phyloP scores from a whole-genome alignment of 306 rosid species.

The Castanopsis chinensis region DNA sequence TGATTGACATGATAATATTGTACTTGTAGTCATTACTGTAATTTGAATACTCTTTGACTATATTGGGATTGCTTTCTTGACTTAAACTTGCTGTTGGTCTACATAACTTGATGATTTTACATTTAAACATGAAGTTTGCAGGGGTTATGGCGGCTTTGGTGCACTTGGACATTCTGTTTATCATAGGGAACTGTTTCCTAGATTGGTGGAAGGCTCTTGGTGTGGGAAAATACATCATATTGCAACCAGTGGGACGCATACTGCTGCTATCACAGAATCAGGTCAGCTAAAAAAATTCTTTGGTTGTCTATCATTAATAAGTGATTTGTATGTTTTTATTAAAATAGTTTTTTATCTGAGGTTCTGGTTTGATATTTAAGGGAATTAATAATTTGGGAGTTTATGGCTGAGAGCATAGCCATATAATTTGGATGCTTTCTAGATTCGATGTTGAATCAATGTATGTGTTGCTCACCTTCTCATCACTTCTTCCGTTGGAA shows the following conservation, averaged over 20 bases:
- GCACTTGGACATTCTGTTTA: slow-evolving; percentile 94
- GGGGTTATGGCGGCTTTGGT: slow-evolving; percentile 99
- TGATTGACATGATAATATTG: slow-evolving; percentile 2
- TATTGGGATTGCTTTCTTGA: slow-evolving; percentile 3
- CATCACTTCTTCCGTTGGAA: too few relatives aligned
- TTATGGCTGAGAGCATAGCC: neutral
- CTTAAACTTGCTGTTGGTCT: slow-evolving; percentile 17
- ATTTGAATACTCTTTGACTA: neutral
- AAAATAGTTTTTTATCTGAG: neutral
- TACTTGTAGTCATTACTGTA: neutral
- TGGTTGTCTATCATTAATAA: neutral
- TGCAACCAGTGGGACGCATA: slow-evolving; percentile 91
- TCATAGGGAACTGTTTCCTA: slow-evolving; percentile 73
- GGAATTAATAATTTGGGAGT: neutral
- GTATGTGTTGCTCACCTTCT: too few relatives aligned
- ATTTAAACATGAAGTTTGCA: slow-evolving; percentile 63
- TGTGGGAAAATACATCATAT: slow-evolving; percentile 58
- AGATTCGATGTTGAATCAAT: too few relatives aligned
- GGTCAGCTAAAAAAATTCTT: slow-evolving; percentile 31
- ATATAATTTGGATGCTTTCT: neutral
- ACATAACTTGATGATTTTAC: slow-evolving; percentile 33
- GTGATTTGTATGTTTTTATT: neutral
- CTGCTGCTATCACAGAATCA: slow-evolving; percentile 77
- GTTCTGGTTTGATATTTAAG: neutral
- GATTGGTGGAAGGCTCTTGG: slow-evolving; percentile 88